Evolutionary conservation across 805 yeast species (phyloP).

Genomic region (Diddensiella transvaalensis): DNA sequence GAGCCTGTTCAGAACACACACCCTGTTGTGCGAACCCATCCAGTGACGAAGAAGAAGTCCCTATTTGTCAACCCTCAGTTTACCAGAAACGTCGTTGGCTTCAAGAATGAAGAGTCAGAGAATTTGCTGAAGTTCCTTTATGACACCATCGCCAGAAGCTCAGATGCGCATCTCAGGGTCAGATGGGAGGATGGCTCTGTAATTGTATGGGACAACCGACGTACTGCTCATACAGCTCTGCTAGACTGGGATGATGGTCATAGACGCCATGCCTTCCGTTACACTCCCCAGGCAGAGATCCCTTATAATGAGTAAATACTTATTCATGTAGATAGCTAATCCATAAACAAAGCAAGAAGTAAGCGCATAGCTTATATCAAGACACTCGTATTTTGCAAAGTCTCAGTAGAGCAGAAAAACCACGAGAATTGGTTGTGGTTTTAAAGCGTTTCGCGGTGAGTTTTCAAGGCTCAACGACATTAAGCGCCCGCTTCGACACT

Average conservation of each 20-base stretch:
- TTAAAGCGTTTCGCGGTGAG: no score
- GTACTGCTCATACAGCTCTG: conserved; percentile 65
- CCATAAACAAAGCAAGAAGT: no score
- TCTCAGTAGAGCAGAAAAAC: no score
- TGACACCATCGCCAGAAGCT: conserved; percentile 45
- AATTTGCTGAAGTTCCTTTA: conserved; percentile 43
- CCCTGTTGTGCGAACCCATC: conserved; percentile 57
- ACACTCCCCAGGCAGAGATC: conserved; percentile 73
- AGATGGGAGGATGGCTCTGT: conserved; percentile 68
- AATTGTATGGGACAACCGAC: conserved; percentile 73
- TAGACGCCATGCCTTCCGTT: conserved; percentile 68
- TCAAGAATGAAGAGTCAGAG: conserved; percentile 65
- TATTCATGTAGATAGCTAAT: no score
- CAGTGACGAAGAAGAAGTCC: conserved; percentile 58
- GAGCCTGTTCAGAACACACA: conserved; percentile 48
- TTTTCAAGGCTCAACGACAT: no score
- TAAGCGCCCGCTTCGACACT: no score
- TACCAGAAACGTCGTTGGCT: conserved; percentile 57
- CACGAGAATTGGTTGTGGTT: no score
- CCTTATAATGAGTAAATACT: conserved; percentile 20
- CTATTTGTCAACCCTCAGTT: conserved; percentile 54
- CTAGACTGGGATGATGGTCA: conserved; percentile 67
- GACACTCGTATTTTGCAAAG: no score
- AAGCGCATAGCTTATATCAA: no score
- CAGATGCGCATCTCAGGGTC: conserved; percentile 68